Evolutionary conservation across 495 filamentous ascomycete species (phyloP).

Genomic region (Jackrogersella multiformis): DNA sequence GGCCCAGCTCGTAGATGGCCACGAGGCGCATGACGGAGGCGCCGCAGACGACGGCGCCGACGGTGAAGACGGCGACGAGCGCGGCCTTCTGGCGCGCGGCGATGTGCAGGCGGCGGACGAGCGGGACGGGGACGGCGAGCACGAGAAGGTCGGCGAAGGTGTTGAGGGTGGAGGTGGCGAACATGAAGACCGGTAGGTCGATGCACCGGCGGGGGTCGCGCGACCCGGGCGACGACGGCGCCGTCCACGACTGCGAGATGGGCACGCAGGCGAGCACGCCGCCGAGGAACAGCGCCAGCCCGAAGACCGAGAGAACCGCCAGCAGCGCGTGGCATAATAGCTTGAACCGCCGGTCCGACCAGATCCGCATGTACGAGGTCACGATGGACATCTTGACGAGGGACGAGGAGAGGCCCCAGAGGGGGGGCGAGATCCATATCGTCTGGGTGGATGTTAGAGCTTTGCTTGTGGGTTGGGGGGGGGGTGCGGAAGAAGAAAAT

Average conservation of each 20-base stretch:
- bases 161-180: constrained; percentile 45
- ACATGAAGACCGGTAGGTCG: constrained; percentile 36
- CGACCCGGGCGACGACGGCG: constrained; percentile 11
- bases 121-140: constrained; percentile 36
- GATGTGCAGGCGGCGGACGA: constrained; percentile 33
- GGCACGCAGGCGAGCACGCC: constrained; percentile 43
- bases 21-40: constrained; percentile 46
- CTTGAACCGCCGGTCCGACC: constrained; percentile 37
- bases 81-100: constrained; percentile 31
- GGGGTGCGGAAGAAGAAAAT: too few species aligned
- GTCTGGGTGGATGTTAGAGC: constrained; percentile 16
- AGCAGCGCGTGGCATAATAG: constrained; percentile 29
- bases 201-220: constrained; percentile 36
- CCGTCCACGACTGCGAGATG: constrained; percentile 38
- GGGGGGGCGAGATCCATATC: constrained; percentile 34
- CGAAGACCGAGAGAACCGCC: constrained; percentile 36
- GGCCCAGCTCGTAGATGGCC: constrained; percentile 18
- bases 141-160: constrained; percentile 43
- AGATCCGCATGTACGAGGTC: constrained; percentile 48
- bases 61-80: constrained; percentile 41
- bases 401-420: constrained; percentile 34
- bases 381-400: constrained; percentile 45
- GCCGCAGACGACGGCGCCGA: constrained; percentile 44
- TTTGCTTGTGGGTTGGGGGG: background rate
- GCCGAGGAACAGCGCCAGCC: constrained; percentile 34